phyloP scores from a whole-genome alignment of 306 rosid genomes.

The Pyrus bretschneideri region DNA sequence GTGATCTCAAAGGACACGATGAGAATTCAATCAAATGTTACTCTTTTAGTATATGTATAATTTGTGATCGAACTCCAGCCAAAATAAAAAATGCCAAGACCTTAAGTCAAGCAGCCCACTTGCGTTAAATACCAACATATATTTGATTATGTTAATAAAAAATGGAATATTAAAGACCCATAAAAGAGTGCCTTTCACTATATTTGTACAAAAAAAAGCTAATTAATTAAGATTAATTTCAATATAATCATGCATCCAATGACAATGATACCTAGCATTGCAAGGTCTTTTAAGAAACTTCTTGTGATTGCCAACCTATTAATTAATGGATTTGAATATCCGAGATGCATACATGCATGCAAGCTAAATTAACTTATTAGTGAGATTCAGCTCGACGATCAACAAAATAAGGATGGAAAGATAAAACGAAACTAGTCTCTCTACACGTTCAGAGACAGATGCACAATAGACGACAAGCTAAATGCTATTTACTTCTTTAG shows the following conservation, averaged over 20 bases:
- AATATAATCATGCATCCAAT: constrained; percentile 7
- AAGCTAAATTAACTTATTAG: constrained; percentile 19
- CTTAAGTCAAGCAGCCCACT: constrained; percentile 5
- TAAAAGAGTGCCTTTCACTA: constrained; percentile 22
- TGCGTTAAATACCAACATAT: not conserved
- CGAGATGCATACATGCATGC: not conserved
- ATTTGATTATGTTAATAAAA: not conserved
- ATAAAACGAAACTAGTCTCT: not conserved
- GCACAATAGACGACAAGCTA: not conserved
- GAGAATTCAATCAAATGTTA: too few species aligned
- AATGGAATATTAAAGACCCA: not conserved
- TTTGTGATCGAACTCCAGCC: not conserved
- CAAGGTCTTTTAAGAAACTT: constrained; percentile 13
- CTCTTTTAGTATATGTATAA: too few species aligned
- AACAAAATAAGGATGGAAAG: not conserved
- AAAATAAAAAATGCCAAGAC: not conserved
- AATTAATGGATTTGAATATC: constrained; percentile 4
- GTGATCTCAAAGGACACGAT: too few species aligned
- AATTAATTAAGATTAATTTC: not conserved
- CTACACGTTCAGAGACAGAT: not conserved
- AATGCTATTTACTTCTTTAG: not conserved
- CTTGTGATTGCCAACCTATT: constrained; percentile 25
- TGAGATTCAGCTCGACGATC: not conserved
- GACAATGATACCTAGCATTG: not conserved
- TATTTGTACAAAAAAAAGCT: constrained; percentile 21